Evolutionary conservation across 2,329 filamentous ascomycete genomes (phyloP), one percentile per base, ranked within the genome.

Genomic region (Pyricularia sp.): DNA sequence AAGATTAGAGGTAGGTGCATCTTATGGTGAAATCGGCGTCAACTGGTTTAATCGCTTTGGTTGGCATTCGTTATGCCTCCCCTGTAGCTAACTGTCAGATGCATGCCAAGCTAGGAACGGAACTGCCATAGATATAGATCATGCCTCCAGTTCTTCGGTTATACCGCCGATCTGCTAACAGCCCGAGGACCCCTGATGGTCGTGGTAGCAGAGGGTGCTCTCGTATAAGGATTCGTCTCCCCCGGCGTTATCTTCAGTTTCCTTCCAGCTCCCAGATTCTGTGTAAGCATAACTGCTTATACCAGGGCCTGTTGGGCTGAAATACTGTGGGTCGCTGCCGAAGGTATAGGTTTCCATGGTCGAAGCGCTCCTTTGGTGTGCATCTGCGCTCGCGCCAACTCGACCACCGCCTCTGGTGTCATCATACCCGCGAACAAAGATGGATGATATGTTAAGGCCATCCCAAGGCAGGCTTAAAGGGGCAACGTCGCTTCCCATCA

Each of bases 401-500:
- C 60, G n/a, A 19, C 60, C 60, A 35, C 60, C 26, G 35, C 75
- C 74, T 68, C 78, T 79, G 66, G 78, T 76, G 9, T 74, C 74
- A 68, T 82, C 81, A 70, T 83, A 80, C 60, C 82, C 82, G 63
- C 78, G 75, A 7, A 78, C 73, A 0, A 84, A 73, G 28, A 84
- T 76, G 68, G 81, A 79, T 49, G 77, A 80, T 75, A 91, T 80
- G 67, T 82, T 88, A 68, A 90, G 74, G 24, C 87, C 82, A 49
- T 89, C 89, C 89, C 88, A 91, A 0, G 88, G 88, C 3, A 91
- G 77, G 0, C 88, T 88, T 0, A 86, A 86, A 6, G 84, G 78
- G 2, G 84, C 78, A 10, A 49, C 24, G 13, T 82, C 79, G 44
- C 76, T 70, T 62, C 82, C 81, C 66, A 74, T 75, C 44, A 89